A percentile compares a stretch with the other conserved stretches of the same genome.
Evolutionary conservation across 805 yeast species (phyloP).

Genomic region (Candida koratica): DNA sequence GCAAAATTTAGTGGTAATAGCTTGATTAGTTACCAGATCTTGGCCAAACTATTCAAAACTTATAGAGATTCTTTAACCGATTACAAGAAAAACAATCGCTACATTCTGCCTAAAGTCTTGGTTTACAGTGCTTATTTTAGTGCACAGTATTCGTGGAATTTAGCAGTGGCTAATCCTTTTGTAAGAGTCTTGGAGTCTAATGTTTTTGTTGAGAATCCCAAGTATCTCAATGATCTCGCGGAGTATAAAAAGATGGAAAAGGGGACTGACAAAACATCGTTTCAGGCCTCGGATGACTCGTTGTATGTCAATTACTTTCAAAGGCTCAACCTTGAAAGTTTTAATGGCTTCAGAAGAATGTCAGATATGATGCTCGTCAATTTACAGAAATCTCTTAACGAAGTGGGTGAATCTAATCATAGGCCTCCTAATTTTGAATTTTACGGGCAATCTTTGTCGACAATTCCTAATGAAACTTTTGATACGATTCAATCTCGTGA

Average conservation of each 20-base stretch:
- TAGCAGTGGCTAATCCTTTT: slow-evolving; percentile 36
- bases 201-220: slow-evolving; percentile 24
- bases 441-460: slow-evolving; percentile 22
- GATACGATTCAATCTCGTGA: slow-evolving; percentile 38
- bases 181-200: slow-evolving; percentile 32
- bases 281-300: slow-evolving; percentile 21
- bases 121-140: slow-evolving; percentile 31
- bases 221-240: slow-evolving; percentile 16
- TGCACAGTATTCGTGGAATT: slow-evolving; percentile 35
- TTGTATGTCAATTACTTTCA: slow-evolving; percentile 21
- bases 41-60: slow-evolving; percentile 21
- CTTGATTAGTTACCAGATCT: slow-evolving; percentile 25
- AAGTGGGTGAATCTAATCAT: slow-evolving; percentile 13
- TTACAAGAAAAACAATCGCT: background rate
- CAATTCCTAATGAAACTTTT: slow-evolving; percentile 28
- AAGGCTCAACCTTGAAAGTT: slow-evolving; percentile 20
- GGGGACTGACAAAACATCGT: slow-evolving; percentile 15
- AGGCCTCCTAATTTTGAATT: slow-evolving; percentile 33
- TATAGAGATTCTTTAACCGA: slow-evolving; percentile 17
- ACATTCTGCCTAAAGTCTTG: slow-evolving; percentile 29
- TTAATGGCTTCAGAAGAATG: slow-evolving; percentile 15
- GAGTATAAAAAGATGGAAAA: slow-evolving; percentile 16
- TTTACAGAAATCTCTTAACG: slow-evolving; percentile 8
- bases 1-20: slow-evolving; percentile 31
- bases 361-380: slow-evolving; percentile 11